These are phyloP conservation scores for Ceratocystis albifundus DNA, from an alignment of 2,329 filamentous ascomycete species.

Conservation along the genomic window DNA sequence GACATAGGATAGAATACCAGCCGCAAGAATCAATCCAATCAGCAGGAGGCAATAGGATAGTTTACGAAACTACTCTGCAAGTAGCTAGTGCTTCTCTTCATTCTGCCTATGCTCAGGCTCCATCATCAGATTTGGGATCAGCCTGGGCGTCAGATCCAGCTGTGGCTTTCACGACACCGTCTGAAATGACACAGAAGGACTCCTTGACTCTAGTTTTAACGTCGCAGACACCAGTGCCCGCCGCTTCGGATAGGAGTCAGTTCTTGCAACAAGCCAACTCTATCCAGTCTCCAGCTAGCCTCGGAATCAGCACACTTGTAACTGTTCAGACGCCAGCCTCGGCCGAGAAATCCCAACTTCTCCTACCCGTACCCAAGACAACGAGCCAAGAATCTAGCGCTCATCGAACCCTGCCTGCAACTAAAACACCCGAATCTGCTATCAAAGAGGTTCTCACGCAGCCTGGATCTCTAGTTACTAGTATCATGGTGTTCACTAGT, in stretches of 20 bases:
- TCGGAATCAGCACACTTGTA: not conserved
- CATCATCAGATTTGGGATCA: not conserved
- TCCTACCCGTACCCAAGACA: not conserved
- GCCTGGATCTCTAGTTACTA: not conserved
- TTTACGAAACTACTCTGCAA: not conserved
- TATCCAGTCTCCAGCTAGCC: not conserved
- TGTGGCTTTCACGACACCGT: not conserved
- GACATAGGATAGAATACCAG: not conserved
- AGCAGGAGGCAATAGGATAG: no score
- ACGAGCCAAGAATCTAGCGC: not conserved
- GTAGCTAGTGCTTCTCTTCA: not conserved
- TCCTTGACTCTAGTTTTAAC: not conserved
- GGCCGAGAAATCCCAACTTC: not conserved
- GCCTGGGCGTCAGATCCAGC: not conserved
- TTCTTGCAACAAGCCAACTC: not conserved
- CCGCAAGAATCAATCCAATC: not conserved
- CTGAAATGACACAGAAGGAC: not conserved
- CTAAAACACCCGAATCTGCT: not conserved
- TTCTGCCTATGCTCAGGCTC: not conserved
- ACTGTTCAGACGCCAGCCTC: not conserved
- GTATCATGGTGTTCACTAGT: not conserved
- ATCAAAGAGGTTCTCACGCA: not conserved
- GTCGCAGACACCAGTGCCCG: not conserved
- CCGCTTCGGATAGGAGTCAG: not conserved
- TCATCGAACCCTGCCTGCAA: not conserved